phyloP scores from a whole-genome alignment of 441 rosid genomes.

The Euphorbia neoarborescens region DNA sequence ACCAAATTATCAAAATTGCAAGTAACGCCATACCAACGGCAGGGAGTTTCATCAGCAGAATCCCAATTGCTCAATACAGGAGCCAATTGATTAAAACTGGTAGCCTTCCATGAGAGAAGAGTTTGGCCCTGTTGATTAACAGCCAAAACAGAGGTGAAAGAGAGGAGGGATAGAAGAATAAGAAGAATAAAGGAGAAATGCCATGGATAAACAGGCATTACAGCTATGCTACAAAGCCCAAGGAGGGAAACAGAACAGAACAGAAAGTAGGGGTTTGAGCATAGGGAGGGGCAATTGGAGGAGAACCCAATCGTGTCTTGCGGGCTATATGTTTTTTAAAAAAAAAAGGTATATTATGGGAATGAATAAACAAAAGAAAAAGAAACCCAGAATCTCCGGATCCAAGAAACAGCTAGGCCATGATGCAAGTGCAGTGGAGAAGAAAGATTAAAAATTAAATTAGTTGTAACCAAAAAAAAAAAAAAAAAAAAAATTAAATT shows the following conservation, averaged over 20 bases:
- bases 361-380: constrained; percentile 23
- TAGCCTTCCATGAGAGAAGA: constrained; percentile 50
- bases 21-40: constrained; percentile 46
- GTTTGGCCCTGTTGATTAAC: constrained; percentile 47
- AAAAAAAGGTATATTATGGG: not conserved
- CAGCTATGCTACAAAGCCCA: constrained; percentile 40
- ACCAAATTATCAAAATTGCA: constrained; percentile 38
- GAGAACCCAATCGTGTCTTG: constrained; percentile 46
- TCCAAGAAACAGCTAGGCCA: constrained; percentile 83
- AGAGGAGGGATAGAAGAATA: constrained; percentile 14
- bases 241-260: constrained; percentile 20
- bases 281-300: constrained; percentile 33
- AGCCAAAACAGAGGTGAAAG: constrained; percentile 20
- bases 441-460: constrained; percentile 37
- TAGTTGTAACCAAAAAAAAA: no score
- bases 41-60: constrained; percentile 33
- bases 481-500: no score
- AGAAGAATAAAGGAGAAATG: constrained; percentile 18
- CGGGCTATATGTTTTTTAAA: constrained; percentile 22
- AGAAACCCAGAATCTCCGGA: constrained; percentile 65
- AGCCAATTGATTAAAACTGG: constrained; percentile 34
- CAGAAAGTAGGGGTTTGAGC: constrained; percentile 32
- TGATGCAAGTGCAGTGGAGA: constrained; percentile 40
- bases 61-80: constrained; percentile 38
- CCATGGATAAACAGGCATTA: constrained; percentile 59